phyloP scores from a whole-genome alignment of 495 filamentous ascomycete species.

The Parmelia sp. region DNA sequence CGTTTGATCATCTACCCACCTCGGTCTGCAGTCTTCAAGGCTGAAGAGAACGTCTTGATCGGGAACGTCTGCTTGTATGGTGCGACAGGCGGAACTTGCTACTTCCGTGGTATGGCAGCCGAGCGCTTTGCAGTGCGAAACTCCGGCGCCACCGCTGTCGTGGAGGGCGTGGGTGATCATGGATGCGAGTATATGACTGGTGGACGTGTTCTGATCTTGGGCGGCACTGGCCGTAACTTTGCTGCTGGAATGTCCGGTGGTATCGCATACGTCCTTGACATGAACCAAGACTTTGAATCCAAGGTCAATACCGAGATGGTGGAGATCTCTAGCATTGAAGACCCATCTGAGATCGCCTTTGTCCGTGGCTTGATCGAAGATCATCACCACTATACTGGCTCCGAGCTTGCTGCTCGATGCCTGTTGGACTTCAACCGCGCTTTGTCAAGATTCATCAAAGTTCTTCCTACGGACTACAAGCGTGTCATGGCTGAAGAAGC shows the following conservation, averaged over 20 bases:
- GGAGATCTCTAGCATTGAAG: constrained; percentile 79
- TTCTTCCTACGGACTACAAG: constrained; percentile 96
- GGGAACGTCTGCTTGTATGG: constrained; percentile 98
- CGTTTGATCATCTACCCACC: constrained; percentile 96
- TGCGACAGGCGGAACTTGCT: constrained; percentile 86
- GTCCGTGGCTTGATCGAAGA: constrained; percentile 94
- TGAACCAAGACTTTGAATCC: constrained; percentile 81
- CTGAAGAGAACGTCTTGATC: constrained; percentile 94
- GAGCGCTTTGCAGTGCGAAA: constrained; percentile 98
- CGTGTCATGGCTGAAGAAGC: constrained; percentile 83
- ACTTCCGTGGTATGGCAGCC: constrained; percentile 96
- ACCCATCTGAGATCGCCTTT: constrained; percentile 87
- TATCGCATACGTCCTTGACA: constrained; percentile 94
- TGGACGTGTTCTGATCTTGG: constrained; percentile 83
- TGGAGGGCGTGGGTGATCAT: constrained; percentile 96
- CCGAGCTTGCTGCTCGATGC: constrained; percentile 90
- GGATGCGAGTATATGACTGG: constrained; percentile 99
- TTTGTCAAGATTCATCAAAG: constrained; percentile 87
- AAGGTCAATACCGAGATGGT: constrained; percentile 99
- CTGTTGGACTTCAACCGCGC: constrained; percentile 96
- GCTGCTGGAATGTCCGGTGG: constrained; percentile 99
- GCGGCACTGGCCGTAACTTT: constrained; percentile 96
- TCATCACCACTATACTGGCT: constrained; percentile 98
- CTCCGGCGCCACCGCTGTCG: constrained; percentile 92
- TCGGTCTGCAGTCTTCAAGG: constrained; percentile 87